Evolutionary conservation across 1,139 yeast genomes (phyloP).

Genomic region (Geotrichum klebahnii): DNA sequence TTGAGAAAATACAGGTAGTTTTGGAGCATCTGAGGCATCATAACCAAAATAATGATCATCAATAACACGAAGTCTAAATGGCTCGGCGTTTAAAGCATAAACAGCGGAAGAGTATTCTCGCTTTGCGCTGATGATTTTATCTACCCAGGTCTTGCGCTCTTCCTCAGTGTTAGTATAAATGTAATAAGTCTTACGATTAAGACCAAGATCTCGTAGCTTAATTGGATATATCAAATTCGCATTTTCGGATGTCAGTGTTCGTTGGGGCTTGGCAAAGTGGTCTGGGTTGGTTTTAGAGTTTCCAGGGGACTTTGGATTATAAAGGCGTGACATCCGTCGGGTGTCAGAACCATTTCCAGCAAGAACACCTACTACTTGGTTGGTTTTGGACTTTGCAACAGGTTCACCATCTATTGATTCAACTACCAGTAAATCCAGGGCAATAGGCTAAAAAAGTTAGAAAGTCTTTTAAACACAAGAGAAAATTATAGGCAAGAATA

Average conservation of each 20-base stretch:
- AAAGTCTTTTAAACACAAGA: conserved; percentile 16
- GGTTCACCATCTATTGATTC: conserved; percentile 38
- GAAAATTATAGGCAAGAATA: too few species aligned
- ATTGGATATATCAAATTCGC: conserved; percentile 44
- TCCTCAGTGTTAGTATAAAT: conserved; percentile 52
- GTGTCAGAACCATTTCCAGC: conserved; percentile 19
- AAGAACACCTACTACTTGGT: conserved; percentile 27
- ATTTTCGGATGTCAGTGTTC: conserved; percentile 24
- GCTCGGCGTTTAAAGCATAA: conserved; percentile 46
- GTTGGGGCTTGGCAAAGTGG: not conserved
- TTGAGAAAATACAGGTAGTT: conserved; percentile 58
- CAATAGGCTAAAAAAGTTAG: conserved; percentile 37
- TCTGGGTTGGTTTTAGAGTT: conserved; percentile 4
- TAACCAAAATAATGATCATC: conserved; percentile 65
- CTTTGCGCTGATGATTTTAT: conserved; percentile 53
- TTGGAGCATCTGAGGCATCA: conserved; percentile 53
- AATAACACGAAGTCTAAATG: conserved; percentile 52
- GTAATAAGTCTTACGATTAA: conserved; percentile 46
- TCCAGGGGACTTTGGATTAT: conserved; percentile 13
- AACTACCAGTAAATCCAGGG: conserved; percentile 40
- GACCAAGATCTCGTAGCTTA: conserved; percentile 48
- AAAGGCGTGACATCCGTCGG: conserved; percentile 20
- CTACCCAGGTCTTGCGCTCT: conserved; percentile 48
- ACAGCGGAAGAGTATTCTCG: conserved; percentile 48
- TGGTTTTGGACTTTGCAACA: conserved; percentile 35